Percentiles rank a stretch among this genome's conserved stretches.
Conservation (phyloP, 345 rosid species). For the Rhodamnia rubescens region DNA sequence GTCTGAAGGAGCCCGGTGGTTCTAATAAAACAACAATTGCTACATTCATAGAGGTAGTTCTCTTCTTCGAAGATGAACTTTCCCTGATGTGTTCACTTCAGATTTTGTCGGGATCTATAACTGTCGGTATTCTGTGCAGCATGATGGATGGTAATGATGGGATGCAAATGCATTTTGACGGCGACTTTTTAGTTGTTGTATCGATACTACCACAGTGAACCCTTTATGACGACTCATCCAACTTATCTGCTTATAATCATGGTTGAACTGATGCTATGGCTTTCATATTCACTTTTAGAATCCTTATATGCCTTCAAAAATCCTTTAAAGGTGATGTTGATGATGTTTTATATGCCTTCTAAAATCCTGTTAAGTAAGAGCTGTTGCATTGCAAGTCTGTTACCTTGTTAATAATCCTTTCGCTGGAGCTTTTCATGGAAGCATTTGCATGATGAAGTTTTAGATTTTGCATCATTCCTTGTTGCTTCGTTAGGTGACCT, state of each 20-base stretch:
- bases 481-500: background rate
- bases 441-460: background rate
- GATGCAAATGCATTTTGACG: background rate
- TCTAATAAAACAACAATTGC: slow-evolving; percentile 81
- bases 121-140: background rate
- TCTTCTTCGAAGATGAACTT: background rate
- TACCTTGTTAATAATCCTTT: background rate
- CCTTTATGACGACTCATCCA: background rate
- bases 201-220: background rate
- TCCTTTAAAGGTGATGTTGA: too few relatives aligned
- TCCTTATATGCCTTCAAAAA: background rate
- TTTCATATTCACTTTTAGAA: background rate
- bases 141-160: background rate
- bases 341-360: background rate
- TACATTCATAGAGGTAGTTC: slow-evolving; percentile 74
- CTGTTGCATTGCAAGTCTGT: background rate
- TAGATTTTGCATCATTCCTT: background rate
- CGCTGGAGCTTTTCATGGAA: background rate
- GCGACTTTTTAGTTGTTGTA: background rate
- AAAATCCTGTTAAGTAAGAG: background rate
- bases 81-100: background rate
- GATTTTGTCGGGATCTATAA: background rate
- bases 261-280: background rate
- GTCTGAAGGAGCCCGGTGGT: slow-evolving; percentile 87
- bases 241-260: background rate